Percentiles rank a stretch among this genome's conserved stretches.
These are phyloP conservation scores for Wolfiporia cocos DNA, from an alignment of 1,284 basidiomycete genomes.

Conservation along the genomic window DNA sequence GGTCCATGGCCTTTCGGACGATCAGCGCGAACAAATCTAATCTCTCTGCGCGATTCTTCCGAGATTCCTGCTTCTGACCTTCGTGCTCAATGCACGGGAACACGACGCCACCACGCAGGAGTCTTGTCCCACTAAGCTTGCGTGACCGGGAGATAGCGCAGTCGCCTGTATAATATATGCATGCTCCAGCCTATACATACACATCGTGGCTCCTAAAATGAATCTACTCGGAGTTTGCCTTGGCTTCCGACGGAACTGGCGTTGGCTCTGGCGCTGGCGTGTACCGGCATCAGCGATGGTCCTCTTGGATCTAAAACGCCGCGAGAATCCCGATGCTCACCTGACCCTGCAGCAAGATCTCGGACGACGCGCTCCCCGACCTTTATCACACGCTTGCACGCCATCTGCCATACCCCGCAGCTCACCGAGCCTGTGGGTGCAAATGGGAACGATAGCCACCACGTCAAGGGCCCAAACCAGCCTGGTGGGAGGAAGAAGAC, in stretches of 20 bases:
- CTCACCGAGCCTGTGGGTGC: conserved; percentile 85
- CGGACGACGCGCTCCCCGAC: conserved; percentile 64
- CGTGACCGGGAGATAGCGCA: background rate
- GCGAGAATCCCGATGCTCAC: conserved; percentile 11
- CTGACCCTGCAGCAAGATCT: conserved; percentile 37
- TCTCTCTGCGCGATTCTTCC: background rate
- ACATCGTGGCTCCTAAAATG: background rate
- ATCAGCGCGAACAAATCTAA: conserved; percentile 1
- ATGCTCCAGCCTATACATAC: conserved; percentile 4
- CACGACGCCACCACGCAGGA: background rate
- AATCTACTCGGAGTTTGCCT: conserved; percentile 7
- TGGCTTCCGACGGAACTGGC: conserved; percentile 11
- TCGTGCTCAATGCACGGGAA: background rate
- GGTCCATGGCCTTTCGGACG: background rate
- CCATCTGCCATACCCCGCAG: conserved; percentile 88
- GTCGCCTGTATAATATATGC: conserved; percentile 6
- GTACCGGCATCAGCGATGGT: conserved; percentile 9
- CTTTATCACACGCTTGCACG: conserved; percentile 74
- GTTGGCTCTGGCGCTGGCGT: conserved; percentile 9
- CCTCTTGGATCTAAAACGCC: no score
- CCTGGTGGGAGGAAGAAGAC: conserved; percentile 87
- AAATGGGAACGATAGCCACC: conserved; percentile 81
- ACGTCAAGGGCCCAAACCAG: conserved; percentile 82
- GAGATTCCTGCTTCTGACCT: background rate
- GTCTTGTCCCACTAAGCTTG: background rate